Conservation (phyloP, 345 rosid species). For the Microcos paniculata region DNA sequence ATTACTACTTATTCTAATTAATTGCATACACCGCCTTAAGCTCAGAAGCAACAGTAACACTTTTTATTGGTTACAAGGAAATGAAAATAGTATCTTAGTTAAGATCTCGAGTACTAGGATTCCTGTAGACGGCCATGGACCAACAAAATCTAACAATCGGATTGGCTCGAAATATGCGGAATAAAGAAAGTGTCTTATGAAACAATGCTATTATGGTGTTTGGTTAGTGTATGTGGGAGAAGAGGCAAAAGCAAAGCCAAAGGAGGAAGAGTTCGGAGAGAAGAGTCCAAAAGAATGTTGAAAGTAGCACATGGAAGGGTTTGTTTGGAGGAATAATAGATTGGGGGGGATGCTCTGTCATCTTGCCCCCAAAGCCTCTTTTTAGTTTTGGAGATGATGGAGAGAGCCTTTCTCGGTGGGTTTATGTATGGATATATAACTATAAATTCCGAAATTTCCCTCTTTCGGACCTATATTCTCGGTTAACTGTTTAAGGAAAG, state of each 20-base stretch:
- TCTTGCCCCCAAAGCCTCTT: slow-evolving; percentile 16
- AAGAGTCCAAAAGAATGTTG: slow-evolving; percentile 60
- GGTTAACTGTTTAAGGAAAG: neutral
- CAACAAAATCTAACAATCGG: no score
- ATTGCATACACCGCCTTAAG: no score
- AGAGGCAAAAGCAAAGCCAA: slow-evolving; percentile 41
- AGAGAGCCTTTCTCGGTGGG: slow-evolving; percentile 29
- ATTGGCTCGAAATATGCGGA: no score
- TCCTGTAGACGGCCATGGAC: no score
- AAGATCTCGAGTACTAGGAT: no score
- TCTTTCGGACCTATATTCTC: neutral
- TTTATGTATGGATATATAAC: slow-evolving; percentile 16
- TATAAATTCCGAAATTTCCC: slow-evolving; percentile 18
- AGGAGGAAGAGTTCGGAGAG: slow-evolving; percentile 36
- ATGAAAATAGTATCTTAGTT: no score
- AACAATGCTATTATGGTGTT: no score
- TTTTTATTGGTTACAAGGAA: no score
- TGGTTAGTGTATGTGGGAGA: slow-evolving; percentile 32
- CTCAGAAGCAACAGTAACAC: no score
- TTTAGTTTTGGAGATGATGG: slow-evolving; percentile 51
- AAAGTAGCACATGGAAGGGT: slow-evolving; percentile 73
- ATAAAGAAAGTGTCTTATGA: no score
- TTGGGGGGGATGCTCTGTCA: slow-evolving; percentile 25
- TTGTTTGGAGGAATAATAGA: slow-evolving; percentile 71
- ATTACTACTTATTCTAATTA: no score